phyloP scores from a whole-genome alignment of 1,284 basidiomycete genomes.

The Malassezia restricta region DNA sequence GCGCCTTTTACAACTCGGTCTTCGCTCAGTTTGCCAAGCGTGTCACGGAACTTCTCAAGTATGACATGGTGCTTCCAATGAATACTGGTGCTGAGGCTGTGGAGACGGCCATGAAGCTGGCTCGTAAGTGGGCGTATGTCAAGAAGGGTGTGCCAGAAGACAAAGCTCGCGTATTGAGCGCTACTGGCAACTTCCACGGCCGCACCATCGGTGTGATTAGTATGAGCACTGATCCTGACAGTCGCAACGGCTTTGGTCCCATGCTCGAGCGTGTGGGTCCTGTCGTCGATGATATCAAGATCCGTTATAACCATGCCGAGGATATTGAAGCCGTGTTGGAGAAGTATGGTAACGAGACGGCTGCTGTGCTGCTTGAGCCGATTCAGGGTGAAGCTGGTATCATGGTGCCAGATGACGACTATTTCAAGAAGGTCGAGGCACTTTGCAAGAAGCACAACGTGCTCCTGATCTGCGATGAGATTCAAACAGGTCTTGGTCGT shows the following conservation, averaged over 20 bases:
- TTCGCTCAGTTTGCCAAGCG: conserved; percentile 80
- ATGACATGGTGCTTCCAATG: conserved; percentile 87
- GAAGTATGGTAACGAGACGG: conserved; percentile 68
- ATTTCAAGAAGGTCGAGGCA: conserved; percentile 63
- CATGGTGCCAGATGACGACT: conserved; percentile 79
- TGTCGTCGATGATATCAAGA: conserved; percentile 32
- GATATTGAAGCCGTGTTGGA: conserved; percentile 74
- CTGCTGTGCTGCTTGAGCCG: conserved; percentile 89
- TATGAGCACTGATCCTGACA: conserved; percentile 94
- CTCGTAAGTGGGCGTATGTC: conserved; percentile 46
- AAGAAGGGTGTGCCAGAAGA: conserved; percentile 70
- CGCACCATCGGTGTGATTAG: conserved; percentile 77
- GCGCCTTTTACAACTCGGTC: conserved; percentile 88
- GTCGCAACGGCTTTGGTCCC: conserved; percentile 75
- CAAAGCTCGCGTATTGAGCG: conserved; percentile 76
- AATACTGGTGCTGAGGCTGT: conserved; percentile 98
- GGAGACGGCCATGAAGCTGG: conserved; percentile 52
- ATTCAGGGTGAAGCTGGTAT: conserved; percentile 98
- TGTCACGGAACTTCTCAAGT: conserved; percentile 58
- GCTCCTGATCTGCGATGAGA: conserved; percentile 89
- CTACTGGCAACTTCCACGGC: conserved; percentile 88
- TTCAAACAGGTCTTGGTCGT: conserved; percentile 59
- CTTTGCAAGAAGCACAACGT: conserved; percentile 90
- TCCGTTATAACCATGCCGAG: conserved; percentile 48
- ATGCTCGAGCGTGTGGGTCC: conserved; percentile 79